Evolutionary conservation across 2,329 filamentous ascomycete species (phyloP), one percentile per base, ranked within the genome.

Genomic region (Aureobasidium sp.): DNA sequence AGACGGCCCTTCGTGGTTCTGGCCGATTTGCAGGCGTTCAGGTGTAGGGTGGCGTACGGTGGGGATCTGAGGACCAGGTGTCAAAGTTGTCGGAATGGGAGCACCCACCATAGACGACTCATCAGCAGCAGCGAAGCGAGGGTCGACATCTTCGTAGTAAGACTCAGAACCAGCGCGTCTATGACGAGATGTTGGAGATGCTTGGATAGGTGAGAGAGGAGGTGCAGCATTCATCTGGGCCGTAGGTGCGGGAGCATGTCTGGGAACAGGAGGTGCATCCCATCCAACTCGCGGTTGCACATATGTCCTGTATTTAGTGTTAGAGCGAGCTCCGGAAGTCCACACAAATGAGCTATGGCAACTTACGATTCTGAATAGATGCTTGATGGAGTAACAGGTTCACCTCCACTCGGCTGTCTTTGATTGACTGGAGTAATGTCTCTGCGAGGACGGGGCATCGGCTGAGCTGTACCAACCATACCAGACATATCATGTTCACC

Each of bases 141-240:
- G 91, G 66, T 96, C 91, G 13, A 96, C 85, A 72, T 97, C 93
- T 79, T 97, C 94, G 71, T 95, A 96, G 75, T 97, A 97, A 65
- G 82, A 76, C 47, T 78, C 73, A 21, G 80, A 79, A 54, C 68
- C 73, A 29, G 68, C 68, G 41, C 74, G 72, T 7, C 66, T 65
- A 32, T 72, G 71, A 52, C 66, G 41, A 25, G 55, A 62, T 50
- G 34, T 50, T 13, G 70, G 69, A 6, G 71, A 71, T 16, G 65
- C 67, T 55, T 66, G 64, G 5, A 69, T 63, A 4, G 69, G 68
- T 8, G 70, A 69, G 2, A 67, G 64, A 39, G 69, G 65, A 47
- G 69, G 65, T 9, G 61, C 66, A 21, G 66, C 65, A 39, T 66
- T 63, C 32, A 59, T 54, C n/a, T 66, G 59, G 21, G n/a, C 55